phyloP scores from a whole-genome alignment of 345 rosid genomes.

The Gossypium turneri region DNA sequence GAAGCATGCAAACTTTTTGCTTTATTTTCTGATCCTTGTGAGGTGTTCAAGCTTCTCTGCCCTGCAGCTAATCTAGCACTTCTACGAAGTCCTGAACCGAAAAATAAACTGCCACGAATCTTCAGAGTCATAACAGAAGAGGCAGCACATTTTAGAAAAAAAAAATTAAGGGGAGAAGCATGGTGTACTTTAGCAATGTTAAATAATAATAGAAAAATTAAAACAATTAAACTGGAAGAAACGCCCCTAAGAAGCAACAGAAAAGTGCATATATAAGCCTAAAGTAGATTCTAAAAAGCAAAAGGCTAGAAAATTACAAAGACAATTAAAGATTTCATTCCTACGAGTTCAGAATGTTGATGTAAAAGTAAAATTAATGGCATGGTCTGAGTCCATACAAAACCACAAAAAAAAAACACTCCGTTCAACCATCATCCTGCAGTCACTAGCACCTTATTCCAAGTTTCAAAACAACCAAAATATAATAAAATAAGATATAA shows the following conservation, averaged over 20 bases:
- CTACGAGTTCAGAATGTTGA: neutral
- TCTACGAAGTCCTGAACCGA: constrained; percentile 70
- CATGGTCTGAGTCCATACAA: neutral
- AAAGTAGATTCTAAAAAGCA: constrained; percentile 6
- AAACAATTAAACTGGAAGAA: neutral
- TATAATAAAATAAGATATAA: neutral
- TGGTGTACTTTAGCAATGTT: neutral
- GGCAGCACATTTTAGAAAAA: constrained; percentile 7
- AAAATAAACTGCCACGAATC: constrained; percentile 61
- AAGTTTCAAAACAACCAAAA: neutral
- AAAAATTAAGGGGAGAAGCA: neutral
- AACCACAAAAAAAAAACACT: neutral
- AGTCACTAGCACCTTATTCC: neutral
- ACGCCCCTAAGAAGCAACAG: neutral
- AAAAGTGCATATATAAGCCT: neutral
- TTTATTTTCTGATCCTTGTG: constrained; percentile 48
- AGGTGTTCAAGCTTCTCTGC: constrained; percentile 37
- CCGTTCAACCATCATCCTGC: neutral
- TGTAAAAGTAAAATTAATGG: neutral
- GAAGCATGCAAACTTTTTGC: constrained; percentile 26
- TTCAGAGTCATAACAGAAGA: constrained; percentile 20
- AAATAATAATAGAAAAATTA: neutral
- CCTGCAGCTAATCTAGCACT: constrained; percentile 76
- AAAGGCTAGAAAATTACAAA: neutral
- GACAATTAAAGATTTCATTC: neutral